Evolutionary conservation across 169 alveolate species (phyloP).

Genomic region (Babesia sp.): DNA sequence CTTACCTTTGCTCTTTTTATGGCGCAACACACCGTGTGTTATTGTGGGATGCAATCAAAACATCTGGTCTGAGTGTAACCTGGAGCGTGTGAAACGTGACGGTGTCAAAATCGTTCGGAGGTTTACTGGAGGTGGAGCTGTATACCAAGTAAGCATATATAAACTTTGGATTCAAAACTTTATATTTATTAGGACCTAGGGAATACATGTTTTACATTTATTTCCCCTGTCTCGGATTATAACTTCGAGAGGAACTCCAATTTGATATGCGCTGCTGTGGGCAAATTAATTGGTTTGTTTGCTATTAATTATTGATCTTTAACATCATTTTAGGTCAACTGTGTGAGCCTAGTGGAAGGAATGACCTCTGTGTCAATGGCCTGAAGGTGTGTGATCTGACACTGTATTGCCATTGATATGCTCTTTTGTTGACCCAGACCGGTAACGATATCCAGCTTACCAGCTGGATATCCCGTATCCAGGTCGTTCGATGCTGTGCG

Average conservation of each 20-base stretch:
- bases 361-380: slow-evolving; percentile 85
- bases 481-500: too few relatives aligned
- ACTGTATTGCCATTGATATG: neutral
- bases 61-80: slow-evolving; percentile 92
- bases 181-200: slow-evolving; percentile 73
- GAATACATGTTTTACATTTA: slow-evolving; percentile 86
- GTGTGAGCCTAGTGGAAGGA: slow-evolving; percentile 86
- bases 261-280: slow-evolving; percentile 77
- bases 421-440: neutral
- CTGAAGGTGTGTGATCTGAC: slow-evolving; percentile 61
- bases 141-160: slow-evolving; percentile 80
- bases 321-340: slow-evolving; percentile 45
- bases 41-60: slow-evolving; percentile 93
- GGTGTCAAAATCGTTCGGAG: slow-evolving; percentile 87
- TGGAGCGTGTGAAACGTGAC: slow-evolving; percentile 80
- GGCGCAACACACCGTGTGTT: slow-evolving; percentile 89
- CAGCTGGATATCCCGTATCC: too few relatives aligned
- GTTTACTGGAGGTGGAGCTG: slow-evolving; percentile 96
- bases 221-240: slow-evolving; percentile 72
- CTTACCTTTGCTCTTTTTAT: slow-evolving; percentile 86
- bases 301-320: neutral
- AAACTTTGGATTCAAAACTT: neutral
- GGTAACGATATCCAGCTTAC: too few relatives aligned
- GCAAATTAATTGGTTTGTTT: slow-evolving; percentile 55
- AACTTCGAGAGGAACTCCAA: slow-evolving; percentile 78